Evolutionary conservation across 352 stramenopile genomes (phyloP), one percentile per base, ranked within the genome.

Genomic region (Pythium apleroticum): DNA sequence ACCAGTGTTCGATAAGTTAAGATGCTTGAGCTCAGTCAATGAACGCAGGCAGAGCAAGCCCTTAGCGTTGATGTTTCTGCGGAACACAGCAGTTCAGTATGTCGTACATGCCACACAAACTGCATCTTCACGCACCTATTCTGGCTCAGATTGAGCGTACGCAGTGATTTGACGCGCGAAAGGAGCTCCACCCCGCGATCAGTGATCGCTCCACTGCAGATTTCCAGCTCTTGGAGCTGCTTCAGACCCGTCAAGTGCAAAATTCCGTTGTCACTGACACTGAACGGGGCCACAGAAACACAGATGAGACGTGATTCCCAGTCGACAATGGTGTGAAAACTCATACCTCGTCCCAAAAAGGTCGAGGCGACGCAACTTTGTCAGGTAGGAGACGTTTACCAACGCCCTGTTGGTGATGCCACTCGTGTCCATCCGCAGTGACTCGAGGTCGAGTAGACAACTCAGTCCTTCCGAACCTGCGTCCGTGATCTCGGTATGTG

Each of bases 1-100:
- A 28, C 71, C 75, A 9, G 85, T 94, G 65, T 90, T 88, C 9
- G 83, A 92, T 52, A 94, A 71, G 66, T 94, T 94, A 59, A 94
- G 68, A 35, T 75, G 80, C 56, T 76, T 80, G 20, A 93, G 63
- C 57, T 77, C 48, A 17, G 79, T 85, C 27, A 93, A 68, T 28
- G 79, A 72, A 28, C 76, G 81, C 5, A 93, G 70, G 65, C 76
- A 75, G 58, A 80, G 78, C 20, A 91, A 55, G 15, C 77, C 88
- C 70, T 90, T 90, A 59, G 76, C 69, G 15, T 80, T 78, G 43
- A 93, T 90, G 64, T 89, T 83, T 76, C 84, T 93, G 60, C 12
- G n/a, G 31, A 39, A 33, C 17, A 0, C 33, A 49, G 20, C 48
- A 20, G 20, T 7, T 52, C 43, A 52, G 43, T 27, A 12, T 14